phyloP scores from a whole-genome alignment of 306 rosid genomes.

The Vigna mungo region DNA sequence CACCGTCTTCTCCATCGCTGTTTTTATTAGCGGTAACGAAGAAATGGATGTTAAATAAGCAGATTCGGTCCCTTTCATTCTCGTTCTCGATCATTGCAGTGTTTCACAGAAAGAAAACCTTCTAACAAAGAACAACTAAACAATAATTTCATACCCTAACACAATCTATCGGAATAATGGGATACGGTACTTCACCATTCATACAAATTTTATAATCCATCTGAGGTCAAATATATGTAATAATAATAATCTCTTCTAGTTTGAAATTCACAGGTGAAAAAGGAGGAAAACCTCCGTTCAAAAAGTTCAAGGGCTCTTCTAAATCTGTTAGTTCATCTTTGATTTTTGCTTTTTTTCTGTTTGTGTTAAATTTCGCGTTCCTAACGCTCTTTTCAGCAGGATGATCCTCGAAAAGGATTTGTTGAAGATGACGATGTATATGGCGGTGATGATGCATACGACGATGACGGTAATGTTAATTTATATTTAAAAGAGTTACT shows the following conservation, averaged over 20 bases:
- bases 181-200: conserved; percentile 45
- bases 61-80: not conserved
- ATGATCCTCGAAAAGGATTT: conserved; percentile 53
- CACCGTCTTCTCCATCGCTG: conserved; percentile 27
- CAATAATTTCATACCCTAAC: not conserved
- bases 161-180: conserved; percentile 39
- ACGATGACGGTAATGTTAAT: conserved; percentile 67
- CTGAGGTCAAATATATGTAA: not conserved
- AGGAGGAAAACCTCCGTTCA: conserved; percentile 59
- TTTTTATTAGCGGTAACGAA: not conserved
- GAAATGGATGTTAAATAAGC: not conserved
- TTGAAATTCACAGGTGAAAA: conserved; percentile 65
- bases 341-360: not conserved
- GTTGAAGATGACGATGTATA: conserved; percentile 60
- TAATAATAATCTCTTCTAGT: conserved; percentile 10
- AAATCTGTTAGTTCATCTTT: conserved; percentile 54
- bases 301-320: conserved; percentile 57
- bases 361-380: not conserved
- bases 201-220: not conserved
- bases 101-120: not conserved
- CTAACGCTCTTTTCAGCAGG: conserved; percentile 55
- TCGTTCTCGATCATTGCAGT: not conserved
- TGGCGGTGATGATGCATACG: conserved; percentile 69
- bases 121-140: not conserved
- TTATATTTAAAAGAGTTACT: not conserved